Base-by-base conservation (phyloP, 1,139 yeast genomes). In the Debaryomyces fabryi region DNA sequence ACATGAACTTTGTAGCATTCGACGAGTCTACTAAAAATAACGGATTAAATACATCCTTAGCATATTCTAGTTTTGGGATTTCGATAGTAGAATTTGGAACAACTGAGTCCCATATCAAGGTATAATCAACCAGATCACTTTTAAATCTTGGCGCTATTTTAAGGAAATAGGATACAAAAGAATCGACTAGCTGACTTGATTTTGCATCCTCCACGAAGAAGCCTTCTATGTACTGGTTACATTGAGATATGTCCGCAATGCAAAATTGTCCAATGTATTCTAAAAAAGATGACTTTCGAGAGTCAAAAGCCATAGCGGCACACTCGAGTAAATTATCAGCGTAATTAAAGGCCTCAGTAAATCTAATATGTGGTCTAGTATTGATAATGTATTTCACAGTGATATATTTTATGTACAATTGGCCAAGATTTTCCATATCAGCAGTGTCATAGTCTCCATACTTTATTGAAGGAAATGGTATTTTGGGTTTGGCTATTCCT, bases 301-400 rank as follows among this genome's bases (percentile, higher is more conserved):
- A n/a, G n/a, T 34, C 23, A 16, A 71, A 76, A 55, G 69, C 76
- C 13, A 58, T 58, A 3, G 81, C 82, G 3, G 30, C 18, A n/a
- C 83, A 89, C 67, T 54, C 81, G 6, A 52, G 51, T 2, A 64
- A 65, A 43, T 90, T 85, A 63, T 69, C 68, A 36, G 66, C 77
- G 40, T 45, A 48, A 1, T 70, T 84, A 57, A 53, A 62, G 16
- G 84, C 90, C n/a, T 39, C 42, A 9, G 21, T 13, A 32, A 44
- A 47, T 4, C 25, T 37, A 8, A 32, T 30, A n/a, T 39, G 29
- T 12, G 48, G 44, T 24, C 48, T 20, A 1, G 45, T 34, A 13
- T 36, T 42, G 23, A 30, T 24, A 5, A 45, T 16, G 38, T 44
- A 44, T 36, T 38, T 49, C 16, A 44, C 39, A 20, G 46, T 30